phyloP scores from a whole-genome alignment of 345 rosid species.

The Cardiospermum halicacabum region DNA sequence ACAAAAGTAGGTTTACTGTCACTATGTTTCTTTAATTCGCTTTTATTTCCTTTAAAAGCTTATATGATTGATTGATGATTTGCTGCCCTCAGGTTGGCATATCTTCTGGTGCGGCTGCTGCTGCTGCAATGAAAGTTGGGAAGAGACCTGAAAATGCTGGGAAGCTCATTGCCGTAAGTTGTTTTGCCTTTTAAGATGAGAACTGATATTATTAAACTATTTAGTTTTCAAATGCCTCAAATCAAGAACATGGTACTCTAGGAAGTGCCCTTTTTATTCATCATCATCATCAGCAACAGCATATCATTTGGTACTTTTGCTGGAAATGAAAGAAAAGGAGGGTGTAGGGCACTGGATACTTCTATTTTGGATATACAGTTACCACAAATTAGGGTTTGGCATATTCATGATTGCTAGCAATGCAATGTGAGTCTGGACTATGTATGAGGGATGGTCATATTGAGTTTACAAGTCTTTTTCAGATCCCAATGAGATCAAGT shows the following conservation, averaged over 20 bases:
- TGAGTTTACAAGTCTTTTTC: too few relatives aligned
- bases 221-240: neutral
- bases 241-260: neutral
- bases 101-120: constrained; percentile 97
- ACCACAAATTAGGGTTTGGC: too few relatives aligned
- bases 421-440: too few relatives aligned
- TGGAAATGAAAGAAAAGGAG: neutral
- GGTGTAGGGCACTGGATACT: neutral
- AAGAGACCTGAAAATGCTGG: constrained; percentile 91
- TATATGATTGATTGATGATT: constrained; percentile 5
- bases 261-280: neutral
- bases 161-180: constrained; percentile 80
- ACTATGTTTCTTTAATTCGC: neutral
- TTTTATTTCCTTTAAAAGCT: neutral
- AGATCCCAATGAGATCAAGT: constrained; percentile 6
- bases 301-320: neutral
- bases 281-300: neutral
- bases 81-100: constrained; percentile 83
- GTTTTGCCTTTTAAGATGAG: constrained; percentile 7
- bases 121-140: constrained; percentile 82
- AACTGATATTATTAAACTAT: neutral
- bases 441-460: too few relatives aligned
- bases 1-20: neutral
- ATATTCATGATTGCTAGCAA: too few relatives aligned
- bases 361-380: neutral